phyloP scores from a whole-genome alignment of 1,139 yeast genomes.

The Debaryomyces robertsiae region DNA sequence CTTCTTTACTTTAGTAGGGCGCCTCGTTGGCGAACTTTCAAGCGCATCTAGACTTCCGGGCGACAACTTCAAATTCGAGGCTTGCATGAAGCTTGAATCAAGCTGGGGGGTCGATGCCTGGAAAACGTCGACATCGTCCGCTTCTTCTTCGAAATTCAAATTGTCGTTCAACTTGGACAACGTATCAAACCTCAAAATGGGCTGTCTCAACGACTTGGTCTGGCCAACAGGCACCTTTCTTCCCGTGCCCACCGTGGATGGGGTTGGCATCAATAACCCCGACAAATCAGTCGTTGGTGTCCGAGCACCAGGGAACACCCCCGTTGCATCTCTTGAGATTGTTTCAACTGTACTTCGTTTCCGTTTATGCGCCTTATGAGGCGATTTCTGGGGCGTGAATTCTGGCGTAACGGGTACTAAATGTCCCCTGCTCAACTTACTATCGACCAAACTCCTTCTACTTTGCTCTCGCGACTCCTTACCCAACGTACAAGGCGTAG shows the following conservation, averaged over 20 bases:
- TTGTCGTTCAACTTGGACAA: conserved; percentile 23
- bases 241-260: conserved; percentile 46
- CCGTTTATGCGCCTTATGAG: conserved; percentile 6
- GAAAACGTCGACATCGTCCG: conserved; percentile 6
- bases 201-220: conserved; percentile 16
- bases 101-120: conserved; percentile 4
- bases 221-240: conserved; percentile 21
- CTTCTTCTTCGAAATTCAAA: conserved; percentile 21
- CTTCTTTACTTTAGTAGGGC: background rate
- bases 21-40: conserved; percentile 11
- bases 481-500: conserved; percentile 5
- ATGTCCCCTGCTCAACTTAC: background rate
- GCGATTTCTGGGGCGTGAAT: conserved; percentile 14
- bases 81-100: conserved; percentile 9
- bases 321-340: conserved; percentile 5
- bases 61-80: conserved; percentile 7
- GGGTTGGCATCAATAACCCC: conserved; percentile 42
- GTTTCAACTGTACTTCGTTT: conserved; percentile 10
- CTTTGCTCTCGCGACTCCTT: conserved; percentile 1
- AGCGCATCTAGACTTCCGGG: conserved; percentile 2
- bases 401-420: conserved; percentile 13
- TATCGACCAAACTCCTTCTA: background rate
- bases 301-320: background rate
- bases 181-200: conserved; percentile 23
- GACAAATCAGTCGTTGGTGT: conserved; percentile 16